A percentile compares a stretch with the other conserved stretches of the same genome.
Conservation (phyloP, 345 rosid genomes). For the Eucalyptus albens region DNA sequence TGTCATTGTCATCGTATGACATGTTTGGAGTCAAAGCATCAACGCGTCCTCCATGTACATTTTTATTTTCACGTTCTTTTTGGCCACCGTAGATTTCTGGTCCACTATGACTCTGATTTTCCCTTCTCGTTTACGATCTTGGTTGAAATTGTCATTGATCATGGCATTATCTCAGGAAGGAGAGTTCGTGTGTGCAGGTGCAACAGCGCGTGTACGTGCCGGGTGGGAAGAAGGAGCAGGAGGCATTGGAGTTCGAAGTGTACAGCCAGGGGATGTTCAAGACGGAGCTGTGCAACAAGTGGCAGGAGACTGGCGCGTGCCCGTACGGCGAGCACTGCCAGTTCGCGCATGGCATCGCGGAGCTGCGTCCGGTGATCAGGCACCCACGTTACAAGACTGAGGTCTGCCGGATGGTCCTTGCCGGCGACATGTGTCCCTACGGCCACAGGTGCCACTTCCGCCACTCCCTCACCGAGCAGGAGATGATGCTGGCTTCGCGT, state of each 20-base stretch:
- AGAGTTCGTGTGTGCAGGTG: not conserved
- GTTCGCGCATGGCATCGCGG: constrained; percentile 81
- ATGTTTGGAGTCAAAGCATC: not conserved
- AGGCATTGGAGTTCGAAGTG: constrained; percentile 47
- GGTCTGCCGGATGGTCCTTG: constrained; percentile 69
- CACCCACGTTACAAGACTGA: constrained; percentile 90
- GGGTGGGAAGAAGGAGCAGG: constrained; percentile 33
- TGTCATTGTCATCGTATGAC: not conserved
- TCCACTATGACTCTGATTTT: not conserved
- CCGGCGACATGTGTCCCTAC: constrained; percentile 64
- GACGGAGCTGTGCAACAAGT: constrained; percentile 95
- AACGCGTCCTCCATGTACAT: not conserved
- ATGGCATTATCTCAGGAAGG: not conserved
- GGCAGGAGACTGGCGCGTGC: constrained; percentile 93
- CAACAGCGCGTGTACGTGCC: constrained; percentile 26
- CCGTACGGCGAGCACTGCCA: constrained; percentile 68
- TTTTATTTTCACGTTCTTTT: not conserved
- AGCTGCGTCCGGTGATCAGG: constrained; percentile 83
- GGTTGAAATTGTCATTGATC: not conserved
- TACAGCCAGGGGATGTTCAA: constrained; percentile 79
- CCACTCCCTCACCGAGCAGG: constrained; percentile 77
- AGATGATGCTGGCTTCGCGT: constrained; percentile 20
- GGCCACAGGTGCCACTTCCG: constrained; percentile 97
- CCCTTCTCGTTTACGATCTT: not conserved
- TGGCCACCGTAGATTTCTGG: not conserved